Evolutionary conservation across 2,329 filamentous ascomycete species (phyloP).

Genomic region (Ophiostoma perfectum): DNA sequence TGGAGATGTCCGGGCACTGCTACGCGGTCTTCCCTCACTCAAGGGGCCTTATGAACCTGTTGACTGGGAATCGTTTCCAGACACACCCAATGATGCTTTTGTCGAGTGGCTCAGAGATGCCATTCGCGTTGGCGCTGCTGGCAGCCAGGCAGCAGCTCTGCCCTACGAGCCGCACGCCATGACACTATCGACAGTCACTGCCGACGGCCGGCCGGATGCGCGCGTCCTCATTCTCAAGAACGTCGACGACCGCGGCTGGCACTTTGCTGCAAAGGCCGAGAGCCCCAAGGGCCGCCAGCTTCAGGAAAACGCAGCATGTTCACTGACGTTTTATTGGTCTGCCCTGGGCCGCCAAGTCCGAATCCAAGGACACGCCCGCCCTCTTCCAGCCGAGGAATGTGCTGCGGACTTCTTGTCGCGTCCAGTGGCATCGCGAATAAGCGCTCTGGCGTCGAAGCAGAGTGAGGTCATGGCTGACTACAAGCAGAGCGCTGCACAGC

Average conservation of each 20-base stretch:
- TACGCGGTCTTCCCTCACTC: neutral
- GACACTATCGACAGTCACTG: neutral
- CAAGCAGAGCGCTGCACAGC: neutral
- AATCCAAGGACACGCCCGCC: neutral
- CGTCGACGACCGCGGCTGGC: constrained; percentile 25
- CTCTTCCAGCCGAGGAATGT: neutral
- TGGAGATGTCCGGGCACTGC: neutral
- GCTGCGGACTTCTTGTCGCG: neutral
- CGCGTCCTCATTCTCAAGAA: constrained; percentile 26
- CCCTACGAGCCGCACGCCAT: neutral
- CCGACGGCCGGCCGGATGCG: constrained; percentile 15
- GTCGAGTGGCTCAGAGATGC: neutral
- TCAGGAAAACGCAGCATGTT: neutral
- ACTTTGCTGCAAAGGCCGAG: constrained; percentile 22
- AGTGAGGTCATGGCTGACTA: neutral
- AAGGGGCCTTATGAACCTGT: neutral
- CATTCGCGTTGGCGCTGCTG: neutral
- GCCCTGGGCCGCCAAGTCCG: neutral
- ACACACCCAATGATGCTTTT: neutral
- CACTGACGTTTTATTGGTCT: constrained; percentile 25
- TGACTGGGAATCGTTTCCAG: neutral
- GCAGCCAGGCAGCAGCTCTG: neutral
- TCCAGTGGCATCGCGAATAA: neutral
- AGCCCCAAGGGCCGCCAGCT: constrained; percentile 25
- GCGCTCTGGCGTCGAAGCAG: neutral